Conservation (phyloP, 2,329 filamentous ascomycete species). For the Thielaviopsis euricoi region DNA sequence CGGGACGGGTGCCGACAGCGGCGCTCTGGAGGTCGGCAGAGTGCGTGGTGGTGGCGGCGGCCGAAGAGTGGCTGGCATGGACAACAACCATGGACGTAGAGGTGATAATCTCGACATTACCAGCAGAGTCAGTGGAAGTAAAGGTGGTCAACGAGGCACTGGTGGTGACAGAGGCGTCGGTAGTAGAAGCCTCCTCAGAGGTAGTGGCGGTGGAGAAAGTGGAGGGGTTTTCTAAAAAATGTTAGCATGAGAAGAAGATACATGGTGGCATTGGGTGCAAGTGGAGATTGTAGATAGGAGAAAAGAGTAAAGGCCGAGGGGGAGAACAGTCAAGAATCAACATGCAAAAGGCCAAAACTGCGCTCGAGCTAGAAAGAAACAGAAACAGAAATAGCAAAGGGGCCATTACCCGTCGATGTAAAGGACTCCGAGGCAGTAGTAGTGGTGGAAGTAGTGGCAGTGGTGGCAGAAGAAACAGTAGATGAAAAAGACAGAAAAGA, state of each 20-base stretch:
- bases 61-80: conserved; percentile 19
- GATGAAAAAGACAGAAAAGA: conserved; percentile 12
- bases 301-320: too few relatives aligned
- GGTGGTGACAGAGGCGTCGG: conserved; percentile 17
- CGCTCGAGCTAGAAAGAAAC: background rate
- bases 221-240: conserved; percentile 10
- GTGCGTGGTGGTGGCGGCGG: conserved; percentile 14
- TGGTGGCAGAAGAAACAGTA: conserved; percentile 11
- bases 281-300: background rate
- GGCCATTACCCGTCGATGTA: background rate
- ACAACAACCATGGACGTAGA: conserved; percentile 33
- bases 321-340: too few relatives aligned
- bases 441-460: background rate
- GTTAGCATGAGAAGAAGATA: background rate
- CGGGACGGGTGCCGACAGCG: conserved; percentile 15
- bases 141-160: conserved; percentile 21
- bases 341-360: background rate
- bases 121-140: conserved; percentile 30
- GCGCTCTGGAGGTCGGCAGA: conserved; percentile 23
- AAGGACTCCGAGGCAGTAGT: background rate
- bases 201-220: conserved; percentile 20
- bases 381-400: background rate
- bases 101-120: conserved; percentile 29
- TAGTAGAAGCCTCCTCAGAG: conserved; percentile 16
- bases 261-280: background rate